Evolutionary conservation across 306 rosid genomes (phyloP), one percentile per base, ranked within the genome.

Genomic region (Acacia confusa): DNA sequence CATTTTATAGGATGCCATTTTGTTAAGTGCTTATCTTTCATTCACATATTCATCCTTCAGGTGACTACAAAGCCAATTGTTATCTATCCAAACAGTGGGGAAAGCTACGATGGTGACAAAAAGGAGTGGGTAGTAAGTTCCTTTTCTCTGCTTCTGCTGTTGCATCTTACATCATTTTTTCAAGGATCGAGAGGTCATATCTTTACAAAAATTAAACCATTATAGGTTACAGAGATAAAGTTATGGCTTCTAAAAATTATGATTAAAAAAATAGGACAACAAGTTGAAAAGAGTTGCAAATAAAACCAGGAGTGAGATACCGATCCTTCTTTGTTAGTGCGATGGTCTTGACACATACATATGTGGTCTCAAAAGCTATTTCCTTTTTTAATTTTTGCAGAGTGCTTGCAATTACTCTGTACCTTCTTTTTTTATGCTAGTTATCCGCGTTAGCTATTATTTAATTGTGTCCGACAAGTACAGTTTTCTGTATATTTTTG

Each of bases 11-110:
- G 50, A 81, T 67, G 73, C 75, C 10, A 64, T 68, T 52, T 36
- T 47, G 41, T 68, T 22, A 47, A 79, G 17, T 75, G 63, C 66
- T 43, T 44, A 70, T 30, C 63, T 57, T 69, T 52, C 50, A 68
- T 75, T 84, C 22, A 45, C 73, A 3, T 71, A 12, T 77, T n/a
- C 70, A 78, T 78, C 83, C 81, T 75, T 81, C 74, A 89, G 90
- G 90, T 77, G 84, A 71, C 88, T 75, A 80, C 88, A 45, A 89
- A 89, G 72, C 92, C 92, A 40, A 76, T 89, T 78, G 30, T 85
- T 60, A 76, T 87, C 68, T 89, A 89, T 85, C 92, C 92, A 60
- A 89, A 89, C 82, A 89, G 92, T 52, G 92, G 92, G 64, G 92
- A 89, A 85, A 82, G 79, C n/a, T 89, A 87, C n/a, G 89, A 87